phyloP scores from a whole-genome alignment of 768 basidiomycete species.

The Infundibulicybe gibba region DNA sequence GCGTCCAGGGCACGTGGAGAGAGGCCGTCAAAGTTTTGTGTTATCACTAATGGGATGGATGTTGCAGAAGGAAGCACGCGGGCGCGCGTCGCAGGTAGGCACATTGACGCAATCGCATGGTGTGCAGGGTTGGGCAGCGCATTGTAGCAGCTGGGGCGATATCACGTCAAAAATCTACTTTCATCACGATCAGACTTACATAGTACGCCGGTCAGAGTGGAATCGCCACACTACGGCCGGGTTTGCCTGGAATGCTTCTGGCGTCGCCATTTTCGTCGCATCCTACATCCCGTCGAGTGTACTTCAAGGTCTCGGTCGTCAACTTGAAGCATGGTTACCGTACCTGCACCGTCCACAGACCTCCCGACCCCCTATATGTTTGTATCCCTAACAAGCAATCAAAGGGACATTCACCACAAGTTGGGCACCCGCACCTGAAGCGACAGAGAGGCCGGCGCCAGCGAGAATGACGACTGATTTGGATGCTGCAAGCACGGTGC shows the following conservation, averaged over 20 bases:
- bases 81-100: constrained; percentile 23
- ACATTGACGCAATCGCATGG: constrained; percentile 31
- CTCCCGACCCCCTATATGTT: constrained; percentile 9
- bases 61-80: constrained; percentile 26
- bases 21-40: constrained; percentile 47
- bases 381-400: constrained; percentile 6
- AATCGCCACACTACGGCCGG: no score
- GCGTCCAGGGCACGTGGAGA: constrained; percentile 24
- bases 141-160: no score
- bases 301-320: no score
- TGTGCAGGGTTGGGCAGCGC: no score
- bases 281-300: no score
- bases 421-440: constrained; percentile 41
- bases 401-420: background rate
- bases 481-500: constrained; percentile 11
- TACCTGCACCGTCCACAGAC: no score
- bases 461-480: constrained; percentile 39
- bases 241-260: no score
- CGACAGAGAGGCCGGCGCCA: constrained; percentile 64
- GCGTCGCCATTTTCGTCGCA: no score
- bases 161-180: no score
- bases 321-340: no score
- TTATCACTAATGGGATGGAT: constrained; percentile 30
- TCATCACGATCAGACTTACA: no score
- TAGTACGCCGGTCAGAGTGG: no score